phyloP scores from a whole-genome alignment of 2,329 filamentous ascomycete genomes.

The Cryphonectria radicalis region DNA sequence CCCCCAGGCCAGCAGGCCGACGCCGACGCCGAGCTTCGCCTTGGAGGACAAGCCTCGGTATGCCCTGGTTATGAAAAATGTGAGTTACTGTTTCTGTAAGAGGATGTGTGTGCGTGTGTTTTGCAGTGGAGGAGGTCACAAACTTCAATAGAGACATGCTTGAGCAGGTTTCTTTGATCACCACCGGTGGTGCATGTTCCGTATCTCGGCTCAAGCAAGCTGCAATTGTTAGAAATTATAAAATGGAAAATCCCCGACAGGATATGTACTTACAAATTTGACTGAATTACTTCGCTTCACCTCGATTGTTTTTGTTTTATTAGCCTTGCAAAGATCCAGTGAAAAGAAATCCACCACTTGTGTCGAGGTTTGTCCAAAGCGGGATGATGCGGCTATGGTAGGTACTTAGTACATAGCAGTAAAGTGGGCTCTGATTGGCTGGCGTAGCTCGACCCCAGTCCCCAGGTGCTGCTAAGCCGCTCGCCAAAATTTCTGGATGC shows the following conservation, averaged over 20 bases:
- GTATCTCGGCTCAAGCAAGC: background rate
- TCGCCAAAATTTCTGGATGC: slow-evolving; percentile 23
- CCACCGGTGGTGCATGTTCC: background rate
- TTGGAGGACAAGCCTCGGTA: slow-evolving; percentile 74
- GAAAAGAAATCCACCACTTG: background rate
- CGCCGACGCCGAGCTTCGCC: slow-evolving; percentile 72
- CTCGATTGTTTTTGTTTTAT: background rate
- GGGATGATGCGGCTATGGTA: slow-evolving; percentile 19
- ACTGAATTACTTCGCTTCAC: background rate
- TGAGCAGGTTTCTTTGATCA: background rate
- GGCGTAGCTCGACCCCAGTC: background rate
- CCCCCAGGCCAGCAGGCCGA: slow-evolving; percentile 78
- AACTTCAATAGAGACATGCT: slow-evolving; percentile 28
- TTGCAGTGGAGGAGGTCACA: background rate
- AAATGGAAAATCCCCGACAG: background rate
- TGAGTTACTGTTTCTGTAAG: slow-evolving; percentile 13
- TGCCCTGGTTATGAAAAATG: slow-evolving; percentile 49
- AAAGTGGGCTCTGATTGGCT: slow-evolving; percentile 11
- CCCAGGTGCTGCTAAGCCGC: background rate
- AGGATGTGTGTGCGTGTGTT: background rate
- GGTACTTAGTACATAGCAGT: background rate
- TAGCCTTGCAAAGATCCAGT: background rate
- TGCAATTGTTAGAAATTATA: background rate
- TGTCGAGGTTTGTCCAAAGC: slow-evolving; percentile 6
- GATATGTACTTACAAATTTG: background rate